Conservation (phyloP, 2,329 filamentous ascomycete genomes). For the Endoconidiophora polonica region DNA sequence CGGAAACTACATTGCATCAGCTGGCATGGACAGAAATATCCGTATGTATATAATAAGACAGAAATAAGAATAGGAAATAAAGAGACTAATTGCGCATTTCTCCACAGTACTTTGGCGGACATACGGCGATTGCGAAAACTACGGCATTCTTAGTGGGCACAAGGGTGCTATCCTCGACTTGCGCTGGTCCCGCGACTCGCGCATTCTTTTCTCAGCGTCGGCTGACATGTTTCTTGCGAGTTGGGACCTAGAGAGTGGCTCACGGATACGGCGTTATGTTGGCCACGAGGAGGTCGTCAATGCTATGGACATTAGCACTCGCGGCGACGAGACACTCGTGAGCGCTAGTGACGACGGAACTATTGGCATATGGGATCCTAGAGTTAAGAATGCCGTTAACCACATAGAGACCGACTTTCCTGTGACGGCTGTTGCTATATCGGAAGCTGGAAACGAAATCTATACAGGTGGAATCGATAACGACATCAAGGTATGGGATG, state of each 20-base stretch:
- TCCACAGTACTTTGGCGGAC: slow-evolving; percentile 75
- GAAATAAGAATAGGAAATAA: neutral
- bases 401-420: slow-evolving; percentile 86
- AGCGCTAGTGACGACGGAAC: slow-evolving; percentile 88
- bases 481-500: slow-evolving; percentile 91
- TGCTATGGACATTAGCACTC: slow-evolving; percentile 68
- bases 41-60: slow-evolving; percentile 32
- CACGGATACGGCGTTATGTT: slow-evolving; percentile 75
- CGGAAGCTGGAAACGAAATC: slow-evolving; percentile 87
- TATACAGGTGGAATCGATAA: slow-evolving; percentile 94
- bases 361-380: slow-evolving; percentile 90
- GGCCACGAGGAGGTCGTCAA: slow-evolving; percentile 97
- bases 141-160: slow-evolving; percentile 74
- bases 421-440: slow-evolving; percentile 77
- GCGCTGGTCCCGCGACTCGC: slow-evolving; percentile 91
- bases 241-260: slow-evolving; percentile 88
- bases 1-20: slow-evolving; percentile 79
- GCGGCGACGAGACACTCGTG: slow-evolving; percentile 78
- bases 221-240: slow-evolving; percentile 86
- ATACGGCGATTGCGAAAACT: slow-evolving; percentile 86
- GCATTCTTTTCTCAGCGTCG: slow-evolving; percentile 78
- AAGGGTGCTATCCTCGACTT: slow-evolving; percentile 81
- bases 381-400: slow-evolving; percentile 73
- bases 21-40: slow-evolving; percentile 86
- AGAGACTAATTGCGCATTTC: neutral